Evolutionary conservation across 805 yeast genomes (phyloP).

Genomic region (Candida yuanshanica): DNA sequence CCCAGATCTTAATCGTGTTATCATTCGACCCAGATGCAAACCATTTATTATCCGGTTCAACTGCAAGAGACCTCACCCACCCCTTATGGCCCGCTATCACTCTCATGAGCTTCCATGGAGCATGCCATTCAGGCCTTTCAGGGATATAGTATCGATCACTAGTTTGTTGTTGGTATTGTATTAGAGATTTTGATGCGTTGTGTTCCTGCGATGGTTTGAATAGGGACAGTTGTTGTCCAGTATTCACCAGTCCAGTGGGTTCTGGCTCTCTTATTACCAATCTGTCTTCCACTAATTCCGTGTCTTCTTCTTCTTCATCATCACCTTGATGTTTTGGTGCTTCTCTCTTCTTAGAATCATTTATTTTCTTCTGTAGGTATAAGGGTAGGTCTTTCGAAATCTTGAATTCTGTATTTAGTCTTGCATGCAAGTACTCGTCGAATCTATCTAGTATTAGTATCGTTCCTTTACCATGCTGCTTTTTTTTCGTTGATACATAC

Average conservation of each 20-base stretch:
- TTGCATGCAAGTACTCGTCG: conserved; percentile 21
- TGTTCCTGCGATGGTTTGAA: conserved; percentile 6
- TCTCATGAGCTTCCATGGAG: conserved; percentile 65
- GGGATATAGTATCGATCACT: conserved; percentile 11
- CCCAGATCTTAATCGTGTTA: conserved; percentile 88
- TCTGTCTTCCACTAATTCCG: too few species aligned
- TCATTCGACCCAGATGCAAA: conserved; percentile 91
- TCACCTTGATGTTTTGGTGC: conserved; percentile 7
- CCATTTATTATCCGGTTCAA: conserved; percentile 87
- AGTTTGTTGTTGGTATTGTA: conserved; percentile 8
- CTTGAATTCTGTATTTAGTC: conserved; percentile 27
- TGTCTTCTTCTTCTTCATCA: background rate
- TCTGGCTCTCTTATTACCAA: background rate
- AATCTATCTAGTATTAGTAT: conserved; percentile 13
- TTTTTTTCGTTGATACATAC: background rate
- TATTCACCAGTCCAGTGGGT: background rate
- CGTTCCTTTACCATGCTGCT: background rate
- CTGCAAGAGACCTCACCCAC: conserved; percentile 78
- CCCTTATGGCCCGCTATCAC: conserved; percentile 89
- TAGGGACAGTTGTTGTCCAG: background rate
- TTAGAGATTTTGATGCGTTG: conserved; percentile 9
- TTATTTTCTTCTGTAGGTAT: conserved; percentile 24
- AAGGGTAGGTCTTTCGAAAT: conserved; percentile 23
- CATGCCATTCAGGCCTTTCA: conserved; percentile 38
- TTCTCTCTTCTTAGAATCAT: conserved; percentile 7